A percentile compares a stretch with the other conserved stretches of the same genome.
Evolutionary conservation across 192 early-diverging fungal species (phyloP).

Genomic region (Backusella luteola): DNA sequence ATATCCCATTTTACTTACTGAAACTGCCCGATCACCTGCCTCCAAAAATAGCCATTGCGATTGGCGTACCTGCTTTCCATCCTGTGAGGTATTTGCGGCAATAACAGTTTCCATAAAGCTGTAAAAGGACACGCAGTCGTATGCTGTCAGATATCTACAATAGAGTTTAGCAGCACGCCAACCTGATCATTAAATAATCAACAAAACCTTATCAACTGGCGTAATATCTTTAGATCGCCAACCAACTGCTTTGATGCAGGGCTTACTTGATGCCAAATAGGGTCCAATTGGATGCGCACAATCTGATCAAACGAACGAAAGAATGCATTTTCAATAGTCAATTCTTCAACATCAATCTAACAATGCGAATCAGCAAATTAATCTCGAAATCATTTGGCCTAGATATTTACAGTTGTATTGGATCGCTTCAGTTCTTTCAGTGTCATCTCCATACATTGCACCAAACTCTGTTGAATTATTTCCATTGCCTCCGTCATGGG

Average conservation of each 20-base stretch:
- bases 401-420: slow-evolving; percentile 43
- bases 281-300: slow-evolving; percentile 73
- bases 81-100: slow-evolving; percentile 48
- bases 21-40: slow-evolving; percentile 78
- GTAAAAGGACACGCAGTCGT: slow-evolving; percentile 89
- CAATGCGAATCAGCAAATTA: neutral
- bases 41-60: slow-evolving; percentile 87
- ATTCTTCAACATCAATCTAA: slow-evolving; percentile 74
- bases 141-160: slow-evolving; percentile 70
- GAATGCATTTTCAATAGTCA: slow-evolving; percentile 85
- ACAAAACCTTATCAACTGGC: slow-evolving; percentile 61
- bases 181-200: neutral
- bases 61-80: slow-evolving; percentile 35
- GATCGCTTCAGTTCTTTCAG: slow-evolving; percentile 74
- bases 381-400: neutral
- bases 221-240: slow-evolving; percentile 68
- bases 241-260: slow-evolving; percentile 73
- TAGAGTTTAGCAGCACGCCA: neutral
- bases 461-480: slow-evolving; percentile 74
- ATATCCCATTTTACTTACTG: slow-evolving; percentile 31
- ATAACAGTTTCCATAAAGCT: slow-evolving; percentile 84
- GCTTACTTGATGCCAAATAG: slow-evolving; percentile 85
- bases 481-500: slow-evolving; percentile 81
- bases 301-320: slow-evolving; percentile 83
- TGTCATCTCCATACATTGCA: slow-evolving; percentile 82